Evolutionary conservation across 2,329 filamentous ascomycete species (phyloP).

Genomic region (Cladosporium oxysporum): DNA sequence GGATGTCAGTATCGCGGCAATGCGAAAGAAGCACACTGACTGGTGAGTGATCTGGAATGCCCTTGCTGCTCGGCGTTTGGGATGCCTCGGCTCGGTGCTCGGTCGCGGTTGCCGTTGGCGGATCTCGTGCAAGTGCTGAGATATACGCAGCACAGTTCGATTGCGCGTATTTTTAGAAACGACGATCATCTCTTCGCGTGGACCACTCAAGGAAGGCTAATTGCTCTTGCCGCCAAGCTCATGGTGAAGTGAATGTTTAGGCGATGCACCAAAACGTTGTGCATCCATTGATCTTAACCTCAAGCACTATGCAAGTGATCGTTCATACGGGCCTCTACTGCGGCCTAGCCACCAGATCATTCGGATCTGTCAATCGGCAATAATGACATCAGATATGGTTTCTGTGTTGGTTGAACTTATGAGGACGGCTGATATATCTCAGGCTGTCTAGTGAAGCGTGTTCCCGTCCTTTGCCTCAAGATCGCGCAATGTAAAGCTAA

Average conservation of each 20-base stretch:
- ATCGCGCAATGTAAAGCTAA: not conserved
- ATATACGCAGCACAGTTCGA: too few species aligned
- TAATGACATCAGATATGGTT: not conserved
- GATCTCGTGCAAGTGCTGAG: not conserved
- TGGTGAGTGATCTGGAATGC: not conserved
- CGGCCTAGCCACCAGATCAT: not conserved
- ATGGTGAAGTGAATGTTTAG: not conserved
- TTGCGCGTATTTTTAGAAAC: not conserved
- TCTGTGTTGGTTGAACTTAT: not conserved
- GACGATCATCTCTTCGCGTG: not conserved
- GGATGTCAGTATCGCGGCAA: not conserved
- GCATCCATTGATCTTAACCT: not conserved
- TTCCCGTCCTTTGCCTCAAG: not conserved
- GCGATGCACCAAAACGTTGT: not conserved
- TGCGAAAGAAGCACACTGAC: not conserved
- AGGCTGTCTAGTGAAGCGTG: not conserved
- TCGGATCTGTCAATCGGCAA: not conserved
- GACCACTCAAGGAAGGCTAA: not conserved
- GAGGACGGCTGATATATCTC: not conserved
- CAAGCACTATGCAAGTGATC: not conserved
- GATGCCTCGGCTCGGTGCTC: constrained; percentile 12
- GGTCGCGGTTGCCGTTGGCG: not conserved
- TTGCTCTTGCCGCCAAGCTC: not conserved
- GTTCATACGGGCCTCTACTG: not conserved
- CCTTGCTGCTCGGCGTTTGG: constrained; percentile 12